Base-by-base conservation (phyloP, 2,329 filamentous ascomycete species). In the Coniochaeta ligniaria region DNA sequence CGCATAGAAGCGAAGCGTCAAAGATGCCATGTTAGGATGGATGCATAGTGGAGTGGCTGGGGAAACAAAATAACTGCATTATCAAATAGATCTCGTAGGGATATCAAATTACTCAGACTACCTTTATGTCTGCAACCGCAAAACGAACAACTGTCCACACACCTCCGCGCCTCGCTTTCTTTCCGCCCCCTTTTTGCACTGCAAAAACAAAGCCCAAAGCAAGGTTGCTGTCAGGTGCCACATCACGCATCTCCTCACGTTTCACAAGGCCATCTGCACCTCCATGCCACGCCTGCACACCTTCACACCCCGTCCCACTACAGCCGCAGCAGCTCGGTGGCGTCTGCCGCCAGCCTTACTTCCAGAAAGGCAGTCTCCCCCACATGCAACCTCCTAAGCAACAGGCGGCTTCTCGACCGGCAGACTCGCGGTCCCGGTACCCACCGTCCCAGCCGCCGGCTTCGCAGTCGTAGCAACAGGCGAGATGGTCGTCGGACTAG, bases 401-500 rank as follows among this genome's bases (percentile, higher is more conserved):
- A 31, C 47, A 52, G 47, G 47, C 24, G 47, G 47, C 47, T 52
- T 52, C 47, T 52, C 47, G 12, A 52, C 47, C 47, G 47, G 47
- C 47, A 52, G n/a, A n/a, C 24, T 52, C 2, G 26, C 47, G 5
- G n/a, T 28, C 47, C 47, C 47, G 14, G 47, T 52, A 7, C 47
- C 47, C 6, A 31, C 26, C 24, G 47, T 52, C 6, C 47, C 47
- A 12, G 47, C 31, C 22, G 47, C 17, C 22, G 47, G 11, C 47
- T 26, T 14, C 2, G 22, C 47, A 31, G 52, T 36, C 2, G 62
- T 59, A 3, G 59, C 28, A 17, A 45, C 36, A 17, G 61, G 59
- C 36, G 61, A 52, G n/a, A 60, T 24, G 17, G 60, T 59, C 1
- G 59, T 60, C 1, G 66, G 63, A 35, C 64, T 66, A 5, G 61